Conservation (phyloP, 768 basidiomycete genomes). For the Hysterangium stoloniferum region DNA sequence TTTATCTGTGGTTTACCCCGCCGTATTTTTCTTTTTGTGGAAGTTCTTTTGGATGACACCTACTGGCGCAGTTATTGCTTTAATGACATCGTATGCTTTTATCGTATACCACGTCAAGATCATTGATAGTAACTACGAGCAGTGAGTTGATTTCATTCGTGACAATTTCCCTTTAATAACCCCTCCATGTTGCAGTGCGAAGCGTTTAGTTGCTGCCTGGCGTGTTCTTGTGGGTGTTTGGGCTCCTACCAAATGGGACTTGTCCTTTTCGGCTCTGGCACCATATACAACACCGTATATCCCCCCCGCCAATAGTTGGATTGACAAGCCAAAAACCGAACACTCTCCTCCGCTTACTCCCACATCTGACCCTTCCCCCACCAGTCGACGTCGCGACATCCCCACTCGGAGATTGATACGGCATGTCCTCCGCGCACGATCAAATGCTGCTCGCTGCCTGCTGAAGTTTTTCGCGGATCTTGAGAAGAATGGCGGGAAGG, state of each 20-base stretch:
- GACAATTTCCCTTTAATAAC: constrained; percentile 1
- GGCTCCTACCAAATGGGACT: constrained; percentile 78
- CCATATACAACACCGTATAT: constrained; percentile 60
- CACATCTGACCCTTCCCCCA: constrained; percentile 18
- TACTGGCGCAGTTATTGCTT: constrained; percentile 66
- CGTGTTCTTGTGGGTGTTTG: constrained; percentile 93
- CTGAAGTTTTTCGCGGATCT: constrained; percentile 65
- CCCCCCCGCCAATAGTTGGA: constrained; percentile 67
- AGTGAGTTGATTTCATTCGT: constrained; percentile 42
- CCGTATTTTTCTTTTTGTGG: constrained; percentile 84
- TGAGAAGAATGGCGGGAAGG: constrained; percentile 35
- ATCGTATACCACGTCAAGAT: constrained; percentile 79
- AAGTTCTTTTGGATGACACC: constrained; percentile 70
- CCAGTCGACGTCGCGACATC: constrained; percentile 36
- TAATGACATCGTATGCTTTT: constrained; percentile 62
- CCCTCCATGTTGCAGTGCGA: constrained; percentile 43
- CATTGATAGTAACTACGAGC: constrained; percentile 78
- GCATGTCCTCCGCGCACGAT: constrained; percentile 81
- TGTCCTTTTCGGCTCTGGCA: constrained; percentile 63
- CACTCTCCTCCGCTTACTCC: constrained; percentile 18
- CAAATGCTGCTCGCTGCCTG: constrained; percentile 71
- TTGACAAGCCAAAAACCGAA: constrained; percentile 38
- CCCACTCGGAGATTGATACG: constrained; percentile 81
- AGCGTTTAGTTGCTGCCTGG: constrained; percentile 90
- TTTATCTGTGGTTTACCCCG: constrained; percentile 68